Base-by-base conservation (phyloP, 2,329 filamentous ascomycete genomes). In the Fusarium beomiforme region DNA sequence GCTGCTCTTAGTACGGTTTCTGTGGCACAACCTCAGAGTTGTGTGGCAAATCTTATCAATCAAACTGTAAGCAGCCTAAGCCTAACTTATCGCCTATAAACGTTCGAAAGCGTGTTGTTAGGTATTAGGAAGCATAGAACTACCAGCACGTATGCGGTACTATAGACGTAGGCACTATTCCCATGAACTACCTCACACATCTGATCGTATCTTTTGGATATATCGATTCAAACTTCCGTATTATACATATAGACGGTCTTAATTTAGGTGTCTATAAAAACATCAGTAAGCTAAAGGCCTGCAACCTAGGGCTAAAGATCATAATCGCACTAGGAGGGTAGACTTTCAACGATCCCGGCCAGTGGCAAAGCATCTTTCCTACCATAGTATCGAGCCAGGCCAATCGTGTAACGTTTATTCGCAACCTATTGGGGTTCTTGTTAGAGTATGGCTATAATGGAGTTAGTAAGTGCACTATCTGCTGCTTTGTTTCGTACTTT, bases 251-350 rank as follows among this genome's bases (percentile, higher is more conserved):
- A 26, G 36, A 41, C 17, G 24, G 36, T 29, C 17, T 54, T 0
- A 29, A 17, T 19, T 21, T 37, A 6, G 24, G 33, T 23, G 10
- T 43, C 10, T 78, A 72, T 54, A 33, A n/a, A 2, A 55, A 79
- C 2, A 73, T 83, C 13, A 79, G 78, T 0, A 62, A 53, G 2
- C n/a, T 83, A 2, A 82, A 83, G 68, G 26, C 53, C 13, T 55
- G 54, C 0, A 43, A 55, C n/a, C 51, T 37, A 5, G 65, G 57
- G 3, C 71, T 84, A 0, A 76, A 83, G 59, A 75, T 77, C 0
- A 73, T 77, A 17, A 70, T 85, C 21, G 70, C 79, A 2, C n/a
- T 86, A 11, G 83, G 84, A 5, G 84, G 84, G 0, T 85, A 81
- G 81, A 77, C 78, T 0, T 82, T 82, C 55, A 80, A 71, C 42